Evolutionary conservation across 23 red algal genomes (phyloP).

Genomic region (Gracilaria domingensis): DNA sequence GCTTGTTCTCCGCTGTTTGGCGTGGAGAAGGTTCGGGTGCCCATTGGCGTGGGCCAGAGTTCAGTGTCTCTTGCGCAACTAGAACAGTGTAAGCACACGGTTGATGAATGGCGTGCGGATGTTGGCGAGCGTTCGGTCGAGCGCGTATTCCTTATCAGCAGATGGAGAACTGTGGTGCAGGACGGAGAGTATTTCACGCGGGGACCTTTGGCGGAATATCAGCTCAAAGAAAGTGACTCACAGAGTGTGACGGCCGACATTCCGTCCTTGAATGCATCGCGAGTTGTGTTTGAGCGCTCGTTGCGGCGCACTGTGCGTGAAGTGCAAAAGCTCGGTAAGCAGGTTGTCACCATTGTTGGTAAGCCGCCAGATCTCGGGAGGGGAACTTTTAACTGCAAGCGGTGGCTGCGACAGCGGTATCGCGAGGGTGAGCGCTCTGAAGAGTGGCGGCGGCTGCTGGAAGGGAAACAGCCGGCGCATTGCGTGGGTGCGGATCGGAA

Average conservation of each 20-base stretch:
- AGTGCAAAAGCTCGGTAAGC: not conserved
- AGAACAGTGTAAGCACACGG: not conserved
- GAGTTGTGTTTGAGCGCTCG: conserved; percentile 2
- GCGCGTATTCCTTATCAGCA: conserved; percentile 19
- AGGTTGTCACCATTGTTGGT: conserved; percentile 26
- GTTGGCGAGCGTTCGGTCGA: not conserved
- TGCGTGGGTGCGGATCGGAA: not conserved
- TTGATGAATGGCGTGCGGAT: not conserved
- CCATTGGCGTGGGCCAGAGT: conserved; percentile 30
- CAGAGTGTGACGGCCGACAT: not conserved
- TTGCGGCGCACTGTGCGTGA: conserved; percentile 18
- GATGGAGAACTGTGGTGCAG: conserved; percentile 21
- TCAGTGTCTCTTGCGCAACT: conserved; percentile 1
- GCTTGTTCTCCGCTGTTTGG: conserved; percentile 12
- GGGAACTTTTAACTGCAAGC: conserved; percentile 29
- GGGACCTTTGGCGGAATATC: conserved; percentile 31
- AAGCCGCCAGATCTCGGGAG: conserved; percentile 29
- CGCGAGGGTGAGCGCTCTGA: not conserved
- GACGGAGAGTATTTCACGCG: conserved; percentile 7
- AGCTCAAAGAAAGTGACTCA: not conserved
- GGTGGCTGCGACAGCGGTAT: not conserved
- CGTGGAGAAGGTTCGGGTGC: conserved; percentile 6
- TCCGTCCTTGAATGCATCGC: conserved; percentile 22
- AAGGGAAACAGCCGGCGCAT: not conserved
- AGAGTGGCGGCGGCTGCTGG: too few species aligned